These are phyloP conservation scores for Candida labiduridarum DNA, from an alignment of 1,139 yeast genomes.

Conservation along the genomic window DNA sequence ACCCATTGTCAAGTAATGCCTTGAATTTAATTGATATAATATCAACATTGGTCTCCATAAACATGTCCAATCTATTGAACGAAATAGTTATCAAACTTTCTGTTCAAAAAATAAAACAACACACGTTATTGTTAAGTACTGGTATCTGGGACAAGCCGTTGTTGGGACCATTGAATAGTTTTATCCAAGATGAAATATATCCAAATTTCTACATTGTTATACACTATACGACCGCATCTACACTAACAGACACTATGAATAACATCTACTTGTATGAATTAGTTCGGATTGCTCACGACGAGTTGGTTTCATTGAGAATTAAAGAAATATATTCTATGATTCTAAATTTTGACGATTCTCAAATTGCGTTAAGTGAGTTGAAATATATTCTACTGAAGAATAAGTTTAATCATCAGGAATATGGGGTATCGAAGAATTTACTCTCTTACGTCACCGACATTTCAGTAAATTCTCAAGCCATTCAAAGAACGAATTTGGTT, in stretches of 20 bases:
- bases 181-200: slow-evolving; percentile 41
- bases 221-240: slow-evolving; percentile 17
- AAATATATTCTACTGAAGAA: slow-evolving; percentile 46
- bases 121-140: slow-evolving; percentile 37
- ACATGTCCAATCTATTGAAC: slow-evolving; percentile 36
- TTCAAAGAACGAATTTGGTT: slow-evolving; percentile 57
- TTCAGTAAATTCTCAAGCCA: slow-evolving; percentile 28
- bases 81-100: slow-evolving; percentile 44
- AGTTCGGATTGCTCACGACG: slow-evolving; percentile 44
- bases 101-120: slow-evolving; percentile 39
- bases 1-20: slow-evolving; percentile 9
- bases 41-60: slow-evolving; percentile 25
- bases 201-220: slow-evolving; percentile 37
- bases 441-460: slow-evolving; percentile 23
- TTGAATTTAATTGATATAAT: slow-evolving; percentile 17
- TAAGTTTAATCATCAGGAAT: slow-evolving; percentile 16
- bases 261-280: slow-evolving; percentile 30
- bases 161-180: slow-evolving; percentile 37
- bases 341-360: slow-evolving; percentile 57
- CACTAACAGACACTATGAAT: slow-evolving; percentile 17
- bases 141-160: slow-evolving; percentile 46
- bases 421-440: slow-evolving; percentile 13
- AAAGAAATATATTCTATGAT: slow-evolving; percentile 69
- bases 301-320: slow-evolving; percentile 54
- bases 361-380: slow-evolving; percentile 65